Evolutionary conservation across 129 eudicot species (phyloP), one percentile per base, ranked within the genome.

Genomic region (Artemisia tridentata): DNA sequence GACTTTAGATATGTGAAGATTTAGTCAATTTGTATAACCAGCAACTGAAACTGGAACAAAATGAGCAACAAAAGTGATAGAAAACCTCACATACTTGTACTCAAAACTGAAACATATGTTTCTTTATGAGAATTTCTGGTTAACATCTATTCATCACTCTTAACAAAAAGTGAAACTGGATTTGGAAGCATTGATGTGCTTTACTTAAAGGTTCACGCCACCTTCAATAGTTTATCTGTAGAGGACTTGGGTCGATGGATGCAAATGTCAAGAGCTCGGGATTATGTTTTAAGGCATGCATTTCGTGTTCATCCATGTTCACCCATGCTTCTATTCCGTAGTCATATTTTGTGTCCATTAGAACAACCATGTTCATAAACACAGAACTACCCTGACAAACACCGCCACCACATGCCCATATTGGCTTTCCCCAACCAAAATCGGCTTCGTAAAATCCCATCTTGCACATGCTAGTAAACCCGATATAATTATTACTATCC

Each of bases 301-400:
- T 87, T 55, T 83, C 84, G 60, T 65, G 71, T 77, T 90, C 91
- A 77, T 83, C 95, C 69, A 90, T 59, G 10, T 81, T 83, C 80
- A 90, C 86, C 95, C 97, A 90, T n/a, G 97, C 97, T 87, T 90
- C 97, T 0, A 87, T 81, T 27, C 97, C 97, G 1, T 79, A 57
- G 0, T 86, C 95, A 78, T 77, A 65, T 58, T 54, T 80, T 7
- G 89, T 83, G 10, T 90, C 95, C 84, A 77, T 83, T 16, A 87
- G 46, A 18, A 87, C 49, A 3, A 80, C 25, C 21, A 90, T 75
- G 46, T 87, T 83, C 91, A 85, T 81, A 25, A 85, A 80, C 45
- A 71, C 75, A 3, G 88, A 61, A 41, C 74, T 80, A 27, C 75
- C 71, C 15, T 73, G 52, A 48, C 69, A 75, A 50, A 85, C 79